These are phyloP conservation scores for Fusarium succisae DNA, from an alignment of 2,329 filamentous ascomycete genomes.

Conservation along the genomic window DNA sequence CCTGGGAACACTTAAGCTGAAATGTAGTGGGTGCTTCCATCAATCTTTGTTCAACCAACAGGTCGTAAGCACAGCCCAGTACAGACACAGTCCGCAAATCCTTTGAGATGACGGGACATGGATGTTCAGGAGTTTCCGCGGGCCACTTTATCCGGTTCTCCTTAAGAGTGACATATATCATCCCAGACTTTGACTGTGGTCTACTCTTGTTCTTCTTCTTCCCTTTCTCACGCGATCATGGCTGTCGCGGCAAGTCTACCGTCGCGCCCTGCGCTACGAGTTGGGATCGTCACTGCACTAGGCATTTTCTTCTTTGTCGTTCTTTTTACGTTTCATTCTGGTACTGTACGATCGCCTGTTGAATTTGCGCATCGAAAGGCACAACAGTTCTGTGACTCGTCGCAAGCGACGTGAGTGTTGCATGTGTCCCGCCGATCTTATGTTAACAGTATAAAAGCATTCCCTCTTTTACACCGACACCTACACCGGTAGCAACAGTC, in stretches of 20 bases:
- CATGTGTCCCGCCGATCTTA: fast-evolving
- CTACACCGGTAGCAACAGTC: background rate
- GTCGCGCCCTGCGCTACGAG: constrained; percentile 20
- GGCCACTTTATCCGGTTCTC: background rate
- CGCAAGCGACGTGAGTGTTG: background rate
- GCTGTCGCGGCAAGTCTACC: constrained; percentile 16
- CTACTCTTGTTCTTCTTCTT: background rate
- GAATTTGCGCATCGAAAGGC: constrained; percentile 23
- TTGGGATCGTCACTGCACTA: constrained; percentile 1
- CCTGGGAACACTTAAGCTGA: background rate
- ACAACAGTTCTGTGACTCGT: constrained; percentile 18
- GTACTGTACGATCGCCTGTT: constrained; percentile 10
- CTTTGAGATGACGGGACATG: background rate
- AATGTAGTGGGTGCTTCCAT: background rate
- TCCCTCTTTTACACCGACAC: constrained; percentile 6
- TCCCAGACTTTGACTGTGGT: background rate
- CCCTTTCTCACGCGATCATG: background rate
- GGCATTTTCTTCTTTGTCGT: constrained; percentile 20
- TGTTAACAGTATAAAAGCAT: background rate
- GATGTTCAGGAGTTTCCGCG: constrained; percentile 2
- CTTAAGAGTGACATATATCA: background rate
- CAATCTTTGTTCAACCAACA: background rate
- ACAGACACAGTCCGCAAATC: background rate
- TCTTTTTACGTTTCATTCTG: constrained; percentile 23
- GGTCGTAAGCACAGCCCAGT: background rate